Percentiles rank a stretch among this genome's conserved stretches.
Conservation (phyloP, 208 protist genomes). For the Crithidia sp. region DNA sequence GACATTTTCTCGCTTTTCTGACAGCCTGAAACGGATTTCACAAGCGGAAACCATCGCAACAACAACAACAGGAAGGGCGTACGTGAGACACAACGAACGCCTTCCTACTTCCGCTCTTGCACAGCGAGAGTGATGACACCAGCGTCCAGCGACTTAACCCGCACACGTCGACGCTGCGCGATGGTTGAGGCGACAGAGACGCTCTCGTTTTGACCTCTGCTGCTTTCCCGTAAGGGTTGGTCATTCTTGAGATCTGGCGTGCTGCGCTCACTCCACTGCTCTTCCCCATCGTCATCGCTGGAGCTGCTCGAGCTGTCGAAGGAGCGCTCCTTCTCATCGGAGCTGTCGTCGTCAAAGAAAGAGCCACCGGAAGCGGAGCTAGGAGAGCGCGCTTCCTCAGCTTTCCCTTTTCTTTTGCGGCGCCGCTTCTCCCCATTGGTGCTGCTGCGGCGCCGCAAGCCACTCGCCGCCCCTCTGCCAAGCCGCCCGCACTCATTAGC, state of each 20-base stretch:
- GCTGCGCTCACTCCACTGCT: background rate
- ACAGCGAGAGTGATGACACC: background rate
- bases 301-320: background rate
- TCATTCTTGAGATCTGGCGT: background rate
- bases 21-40: too few relatives aligned
- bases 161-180: constrained; percentile 3
- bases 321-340: background rate
- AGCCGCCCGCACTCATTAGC: background rate
- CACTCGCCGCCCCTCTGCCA: background rate
- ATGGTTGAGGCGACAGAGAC: background rate
- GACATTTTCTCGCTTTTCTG: too few relatives aligned
- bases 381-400: too few relatives aligned
- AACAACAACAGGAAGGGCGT: too few relatives aligned
- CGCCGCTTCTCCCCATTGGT: background rate
- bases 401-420: too few relatives aligned
- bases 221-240: background rate
- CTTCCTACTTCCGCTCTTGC: background rate
- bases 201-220: too few relatives aligned
- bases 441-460: background rate
- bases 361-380: background rate
- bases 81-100: too few relatives aligned
- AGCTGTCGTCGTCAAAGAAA: background rate
- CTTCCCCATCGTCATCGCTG: background rate
- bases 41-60: too few relatives aligned
- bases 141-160: constrained; percentile 5